Conservation (phyloP, 257 asterid species). For the Nicotiana tabacum region DNA sequence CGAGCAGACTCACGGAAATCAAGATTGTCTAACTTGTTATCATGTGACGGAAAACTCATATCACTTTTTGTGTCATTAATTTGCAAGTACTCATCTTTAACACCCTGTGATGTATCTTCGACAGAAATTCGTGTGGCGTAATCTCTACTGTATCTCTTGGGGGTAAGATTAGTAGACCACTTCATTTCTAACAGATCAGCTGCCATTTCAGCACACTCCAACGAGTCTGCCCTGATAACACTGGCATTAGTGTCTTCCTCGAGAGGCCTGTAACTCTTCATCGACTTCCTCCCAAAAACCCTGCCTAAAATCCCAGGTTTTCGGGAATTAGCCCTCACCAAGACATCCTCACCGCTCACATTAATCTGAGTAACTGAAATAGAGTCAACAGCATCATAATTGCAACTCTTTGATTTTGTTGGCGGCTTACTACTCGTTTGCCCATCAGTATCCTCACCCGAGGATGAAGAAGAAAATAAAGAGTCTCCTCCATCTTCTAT, state of each 20-base stretch:
- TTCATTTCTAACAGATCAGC: conserved; percentile 92
- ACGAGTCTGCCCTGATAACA: conserved; percentile 39
- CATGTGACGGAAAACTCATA: conserved; percentile 7
- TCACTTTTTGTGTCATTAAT: conserved; percentile 8
- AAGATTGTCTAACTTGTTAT: conserved; percentile 1
- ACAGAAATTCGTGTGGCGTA: conserved; percentile 20
- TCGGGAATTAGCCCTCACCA: conserved; percentile 42
- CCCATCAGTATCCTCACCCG: conserved; percentile 59
- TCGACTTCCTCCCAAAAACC: conserved; percentile 58
- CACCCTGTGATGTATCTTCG: conserved; percentile 22
- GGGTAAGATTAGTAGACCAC: conserved; percentile 82
- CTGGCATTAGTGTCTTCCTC: conserved; percentile 25
- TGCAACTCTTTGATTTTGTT: conserved; percentile 42
- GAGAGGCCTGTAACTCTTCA: conserved; percentile 19
- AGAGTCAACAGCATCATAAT: conserved; percentile 34
- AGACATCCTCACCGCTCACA: conserved; percentile 27
- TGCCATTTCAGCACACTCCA: conserved; percentile 89
- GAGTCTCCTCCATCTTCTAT: conserved; percentile 38
- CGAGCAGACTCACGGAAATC: neutral
- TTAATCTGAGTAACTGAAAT: conserved; percentile 22
- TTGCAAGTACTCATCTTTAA: conserved; percentile 19
- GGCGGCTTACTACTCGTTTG: conserved; percentile 26
- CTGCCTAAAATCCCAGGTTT: conserved; percentile 51
- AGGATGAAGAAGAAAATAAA: conserved; percentile 44
- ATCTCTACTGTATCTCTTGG: conserved; percentile 29